Evolutionary conservation across 345 rosid species (phyloP).

Genomic region (Euphorbia lathyris): DNA sequence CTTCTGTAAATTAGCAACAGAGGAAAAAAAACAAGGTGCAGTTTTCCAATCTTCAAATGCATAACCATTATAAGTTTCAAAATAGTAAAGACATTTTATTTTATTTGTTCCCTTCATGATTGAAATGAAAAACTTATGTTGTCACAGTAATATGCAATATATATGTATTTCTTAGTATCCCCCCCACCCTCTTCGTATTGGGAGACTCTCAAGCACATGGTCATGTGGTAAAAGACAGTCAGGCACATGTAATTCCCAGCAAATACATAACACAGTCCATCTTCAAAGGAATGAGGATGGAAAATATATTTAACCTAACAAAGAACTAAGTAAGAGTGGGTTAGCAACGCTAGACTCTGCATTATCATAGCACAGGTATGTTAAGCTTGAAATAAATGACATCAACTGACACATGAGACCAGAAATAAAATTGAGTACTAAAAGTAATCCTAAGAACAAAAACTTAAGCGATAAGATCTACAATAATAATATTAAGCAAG

Average conservation of each 20-base stretch:
- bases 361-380: too few relatives aligned
- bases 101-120: too few relatives aligned
- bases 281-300: neutral
- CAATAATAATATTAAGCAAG: neutral
- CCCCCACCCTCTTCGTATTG: too few relatives aligned
- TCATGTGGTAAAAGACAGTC: neutral
- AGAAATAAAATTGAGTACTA: neutral
- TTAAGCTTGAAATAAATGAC: neutral
- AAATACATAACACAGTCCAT: neutral
- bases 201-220: neutral
- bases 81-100: too few relatives aligned
- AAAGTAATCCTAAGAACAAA: neutral
- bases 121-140: too few relatives aligned
- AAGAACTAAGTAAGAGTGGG: neutral
- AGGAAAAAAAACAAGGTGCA: too few relatives aligned
- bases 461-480: neutral
- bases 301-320: neutral
- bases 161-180: too few relatives aligned
- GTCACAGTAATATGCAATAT: too few relatives aligned
- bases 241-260: neutral
- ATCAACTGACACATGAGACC: neutral
- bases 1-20: too few relatives aligned
- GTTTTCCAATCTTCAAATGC: too few relatives aligned
- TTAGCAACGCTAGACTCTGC: neutral
- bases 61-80: too few relatives aligned